Percentiles rank a stretch among this genome's conserved stretches.
These are phyloP conservation scores for Basidioascus undulatus DNA, from an alignment of 768 basidiomycete genomes.

Conservation along the genomic window DNA sequence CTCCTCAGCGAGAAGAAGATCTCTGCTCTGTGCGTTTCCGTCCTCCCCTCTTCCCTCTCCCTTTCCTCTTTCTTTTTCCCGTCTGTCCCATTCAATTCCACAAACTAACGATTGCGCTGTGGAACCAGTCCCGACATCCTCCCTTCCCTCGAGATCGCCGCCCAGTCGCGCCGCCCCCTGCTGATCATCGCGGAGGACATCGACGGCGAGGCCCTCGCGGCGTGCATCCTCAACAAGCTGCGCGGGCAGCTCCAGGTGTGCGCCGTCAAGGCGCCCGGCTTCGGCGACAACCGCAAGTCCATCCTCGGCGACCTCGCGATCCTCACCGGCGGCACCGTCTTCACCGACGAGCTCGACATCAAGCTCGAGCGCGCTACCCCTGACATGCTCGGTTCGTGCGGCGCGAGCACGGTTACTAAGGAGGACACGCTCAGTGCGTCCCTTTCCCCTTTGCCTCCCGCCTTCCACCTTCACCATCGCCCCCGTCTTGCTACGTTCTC, in stretches of 20 bases:
- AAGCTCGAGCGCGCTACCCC: conserved; percentile 76
- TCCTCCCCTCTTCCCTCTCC: too few relatives aligned
- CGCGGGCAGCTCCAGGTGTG: conserved; percentile 85
- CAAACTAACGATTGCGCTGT: too few relatives aligned
- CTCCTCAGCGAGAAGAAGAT: conserved; percentile 97
- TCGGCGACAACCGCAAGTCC: conserved; percentile 97
- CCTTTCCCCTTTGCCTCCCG: too few relatives aligned
- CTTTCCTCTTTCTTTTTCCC: too few relatives aligned
- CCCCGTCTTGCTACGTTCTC: too few relatives aligned
- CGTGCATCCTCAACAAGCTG: conserved; percentile 97
- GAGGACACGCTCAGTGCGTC: conserved; percentile 92
- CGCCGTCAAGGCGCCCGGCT: conserved; percentile 86
- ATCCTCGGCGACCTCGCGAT: conserved; percentile 93
- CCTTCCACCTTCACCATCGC: too few relatives aligned
- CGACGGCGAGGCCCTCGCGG: conserved; percentile 91
- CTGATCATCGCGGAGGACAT: conserved; percentile 95
- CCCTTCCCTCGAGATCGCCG: conserved; percentile 41
- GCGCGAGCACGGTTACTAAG: conserved; percentile 82
- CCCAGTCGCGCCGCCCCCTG: conserved; percentile 54
- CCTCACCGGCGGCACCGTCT: conserved; percentile 91
- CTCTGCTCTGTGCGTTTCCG: too few relatives aligned
- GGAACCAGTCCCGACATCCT: conserved; percentile 93
- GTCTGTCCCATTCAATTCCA: too few relatives aligned
- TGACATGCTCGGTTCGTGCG: conserved; percentile 75
- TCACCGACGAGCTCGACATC: conserved; percentile 88